phyloP scores from a whole-genome alignment of 1,284 basidiomycete species.

The Somion occarium region DNA sequence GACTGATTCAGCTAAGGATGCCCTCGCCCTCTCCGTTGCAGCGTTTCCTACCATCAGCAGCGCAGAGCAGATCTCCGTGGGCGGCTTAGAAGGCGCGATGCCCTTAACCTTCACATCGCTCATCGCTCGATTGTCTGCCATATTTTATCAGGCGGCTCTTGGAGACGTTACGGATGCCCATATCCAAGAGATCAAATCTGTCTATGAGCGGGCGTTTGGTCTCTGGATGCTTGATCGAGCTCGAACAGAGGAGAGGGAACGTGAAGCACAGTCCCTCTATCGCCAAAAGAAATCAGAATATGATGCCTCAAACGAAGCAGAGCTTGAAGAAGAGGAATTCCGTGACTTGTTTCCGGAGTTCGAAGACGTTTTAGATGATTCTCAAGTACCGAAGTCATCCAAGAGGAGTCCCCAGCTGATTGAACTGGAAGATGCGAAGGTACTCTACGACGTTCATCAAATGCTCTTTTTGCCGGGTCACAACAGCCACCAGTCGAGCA shows the following conservation, averaged over 20 bases:
- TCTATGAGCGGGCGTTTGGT: conserved; percentile 72
- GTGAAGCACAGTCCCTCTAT: conserved; percentile 77
- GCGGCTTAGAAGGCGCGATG: conserved; percentile 2
- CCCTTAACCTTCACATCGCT: conserved; percentile 28
- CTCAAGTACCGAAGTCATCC: not conserved
- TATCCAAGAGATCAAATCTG: conserved; percentile 35
- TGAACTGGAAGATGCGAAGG: conserved; percentile 13
- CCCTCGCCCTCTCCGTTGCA: conserved; percentile 34
- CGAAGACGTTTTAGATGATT: conserved; percentile 50
- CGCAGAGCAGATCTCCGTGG: conserved; percentile 31
- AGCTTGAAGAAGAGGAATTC: conserved; percentile 81
- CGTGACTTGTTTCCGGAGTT: conserved; percentile 81
- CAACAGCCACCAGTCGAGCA: too few relatives aligned
- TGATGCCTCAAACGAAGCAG: conserved; percentile 62
- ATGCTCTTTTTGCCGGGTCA: too few relatives aligned
- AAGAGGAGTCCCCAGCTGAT: not conserved
- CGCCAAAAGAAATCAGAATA: conserved; percentile 61
- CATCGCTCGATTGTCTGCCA: conserved; percentile 49
- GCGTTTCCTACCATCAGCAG: conserved; percentile 50
- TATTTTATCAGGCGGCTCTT: conserved; percentile 38
- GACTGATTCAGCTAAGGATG: conserved; percentile 6
- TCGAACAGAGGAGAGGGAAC: conserved; percentile 60
- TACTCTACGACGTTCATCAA: conserved; percentile 36
- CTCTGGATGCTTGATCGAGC: conserved; percentile 84
- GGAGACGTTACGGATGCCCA: conserved; percentile 29